These are phyloP conservation scores for Russula brevipes DNA, from an alignment of 768 basidiomycete genomes.

Conservation along the genomic window DNA sequence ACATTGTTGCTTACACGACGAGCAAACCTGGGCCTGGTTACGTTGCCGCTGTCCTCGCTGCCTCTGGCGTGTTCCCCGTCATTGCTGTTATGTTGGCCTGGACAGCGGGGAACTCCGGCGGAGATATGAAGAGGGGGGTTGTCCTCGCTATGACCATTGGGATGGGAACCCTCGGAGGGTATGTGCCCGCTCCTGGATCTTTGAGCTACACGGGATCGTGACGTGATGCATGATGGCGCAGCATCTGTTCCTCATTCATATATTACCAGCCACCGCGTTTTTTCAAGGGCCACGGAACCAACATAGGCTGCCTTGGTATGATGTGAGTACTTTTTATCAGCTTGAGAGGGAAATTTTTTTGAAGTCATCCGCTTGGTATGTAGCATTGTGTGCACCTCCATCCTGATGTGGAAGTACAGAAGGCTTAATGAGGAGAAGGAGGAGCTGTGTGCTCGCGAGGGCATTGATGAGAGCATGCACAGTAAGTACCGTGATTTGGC, in stretches of 20 bases:
- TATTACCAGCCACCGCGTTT: conserved; percentile 38
- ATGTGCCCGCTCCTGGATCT: conserved; percentile 26
- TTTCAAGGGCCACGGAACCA: conserved; percentile 38
- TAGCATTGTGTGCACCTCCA: conserved; percentile 38
- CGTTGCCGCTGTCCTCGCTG: conserved; percentile 45
- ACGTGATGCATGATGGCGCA: conserved; percentile 15
- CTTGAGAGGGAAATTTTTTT: not conserved
- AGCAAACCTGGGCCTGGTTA: conserved; percentile 35
- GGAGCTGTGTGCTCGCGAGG: conserved; percentile 39
- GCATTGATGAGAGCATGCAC: conserved; percentile 38
- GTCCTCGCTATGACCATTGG: conserved; percentile 51
- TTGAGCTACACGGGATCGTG: not conserved
- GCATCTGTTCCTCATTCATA: conserved; percentile 41
- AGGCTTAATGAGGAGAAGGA: conserved; percentile 47
- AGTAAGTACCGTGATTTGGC: conserved; percentile 47
- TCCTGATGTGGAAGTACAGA: conserved; percentile 47
- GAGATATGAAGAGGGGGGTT: conserved; percentile 49
- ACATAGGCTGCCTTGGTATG: conserved; percentile 33
- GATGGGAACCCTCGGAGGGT: conserved; percentile 52
- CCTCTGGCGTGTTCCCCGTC: conserved; percentile 49
- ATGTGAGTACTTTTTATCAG: conserved; percentile 11
- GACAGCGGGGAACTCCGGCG: conserved; percentile 51
- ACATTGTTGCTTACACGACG: conserved; percentile 43
- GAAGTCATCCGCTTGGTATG: not conserved
- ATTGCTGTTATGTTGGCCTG: conserved; percentile 48